Evolutionary conservation across 768 basidiomycete species (phyloP).

Genomic region (Lactarius hengduanensis): DNA sequence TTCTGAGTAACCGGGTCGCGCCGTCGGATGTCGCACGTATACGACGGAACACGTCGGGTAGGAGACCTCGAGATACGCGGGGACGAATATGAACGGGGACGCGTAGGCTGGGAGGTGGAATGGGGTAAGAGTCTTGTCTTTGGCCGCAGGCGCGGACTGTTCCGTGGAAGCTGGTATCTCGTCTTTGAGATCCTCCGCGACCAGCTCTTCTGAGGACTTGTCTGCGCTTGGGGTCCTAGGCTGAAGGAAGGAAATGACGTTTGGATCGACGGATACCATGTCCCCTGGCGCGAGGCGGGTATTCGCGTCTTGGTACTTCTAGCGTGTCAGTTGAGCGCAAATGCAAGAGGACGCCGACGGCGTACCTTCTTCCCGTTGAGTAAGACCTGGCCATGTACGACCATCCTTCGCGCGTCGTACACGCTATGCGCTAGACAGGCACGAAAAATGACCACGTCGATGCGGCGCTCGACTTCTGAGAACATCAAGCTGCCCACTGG

Average conservation of each 20-base stretch:
- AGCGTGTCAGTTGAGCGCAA: neutral
- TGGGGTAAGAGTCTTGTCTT: constrained; percentile 47
- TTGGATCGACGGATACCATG: constrained; percentile 86
- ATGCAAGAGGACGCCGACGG: constrained; percentile 12
- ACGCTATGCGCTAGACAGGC: constrained; percentile 86
- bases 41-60: constrained; percentile 88
- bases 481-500: constrained; percentile 97
- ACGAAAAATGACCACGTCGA: constrained; percentile 91
- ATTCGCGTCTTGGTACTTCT: constrained; percentile 79
- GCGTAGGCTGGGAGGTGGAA: constrained; percentile 88
- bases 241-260: constrained; percentile 70
- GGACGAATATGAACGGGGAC: constrained; percentile 90
- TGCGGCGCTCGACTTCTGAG: constrained; percentile 86
- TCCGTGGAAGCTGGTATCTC: constrained; percentile 21
- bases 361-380: constrained; percentile 89
- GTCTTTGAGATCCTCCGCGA: constrained; percentile 30
- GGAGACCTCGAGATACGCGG: constrained; percentile 83
- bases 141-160: constrained; percentile 3
- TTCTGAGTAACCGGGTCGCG: constrained; percentile 93
- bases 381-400: constrained; percentile 82
- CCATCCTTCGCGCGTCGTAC: constrained; percentile 83
- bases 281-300: constrained; percentile 91
- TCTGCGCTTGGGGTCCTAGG: constrained; percentile 34
- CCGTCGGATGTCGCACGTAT: constrained; percentile 95
- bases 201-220: constrained; percentile 23